Conservation (phyloP, 2,329 filamentous ascomycete genomes). For the Cadophora luteo-olivacea region DNA sequence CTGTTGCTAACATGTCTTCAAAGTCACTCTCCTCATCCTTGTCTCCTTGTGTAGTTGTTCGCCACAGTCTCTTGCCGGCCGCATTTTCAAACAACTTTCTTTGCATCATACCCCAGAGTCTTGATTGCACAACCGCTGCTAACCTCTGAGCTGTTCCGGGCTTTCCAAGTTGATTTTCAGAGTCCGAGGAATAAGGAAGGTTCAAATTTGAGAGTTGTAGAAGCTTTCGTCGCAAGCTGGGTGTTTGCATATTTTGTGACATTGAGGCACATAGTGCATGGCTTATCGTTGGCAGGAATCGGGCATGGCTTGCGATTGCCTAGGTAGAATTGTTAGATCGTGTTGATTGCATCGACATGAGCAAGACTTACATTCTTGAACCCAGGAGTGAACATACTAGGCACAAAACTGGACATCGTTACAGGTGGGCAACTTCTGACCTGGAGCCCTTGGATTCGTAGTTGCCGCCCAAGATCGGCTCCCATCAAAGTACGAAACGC, state of each 20-base stretch:
- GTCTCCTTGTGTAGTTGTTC: not conserved
- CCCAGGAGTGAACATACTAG: constrained; percentile 39
- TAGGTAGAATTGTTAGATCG: constrained; percentile 4
- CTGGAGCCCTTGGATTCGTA: constrained; percentile 20
- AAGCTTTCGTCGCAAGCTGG: constrained; percentile 34
- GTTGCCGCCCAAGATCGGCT: not conserved
- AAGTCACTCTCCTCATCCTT: not conserved
- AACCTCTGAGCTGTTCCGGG: constrained; percentile 24
- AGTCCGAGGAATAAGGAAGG: not conserved
- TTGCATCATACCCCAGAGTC: constrained; percentile 41
- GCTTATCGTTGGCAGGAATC: constrained; percentile 32
- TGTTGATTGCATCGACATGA: not conserved
- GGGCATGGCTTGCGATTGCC: constrained; percentile 33
- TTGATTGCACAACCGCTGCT: constrained; percentile 30
- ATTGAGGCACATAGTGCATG: constrained; percentile 28
- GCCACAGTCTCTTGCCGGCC: constrained; percentile 25
- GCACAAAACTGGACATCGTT: constrained; percentile 34
- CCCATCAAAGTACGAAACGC: constrained; percentile 13
- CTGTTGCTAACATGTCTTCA: constrained; percentile 5
- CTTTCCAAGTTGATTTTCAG: not conserved
- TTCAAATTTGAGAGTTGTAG: constrained; percentile 20
- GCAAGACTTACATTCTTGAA: constrained; percentile 37
- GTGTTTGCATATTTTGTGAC: constrained; percentile 34
- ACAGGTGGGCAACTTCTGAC: constrained; percentile 24
- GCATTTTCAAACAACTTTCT: constrained; percentile 31